Evolutionary conservation across 2,329 filamentous ascomycete species (phyloP), one percentile per base, ranked within the genome.

Genomic region (Fusarium tanahbumbuense): DNA sequence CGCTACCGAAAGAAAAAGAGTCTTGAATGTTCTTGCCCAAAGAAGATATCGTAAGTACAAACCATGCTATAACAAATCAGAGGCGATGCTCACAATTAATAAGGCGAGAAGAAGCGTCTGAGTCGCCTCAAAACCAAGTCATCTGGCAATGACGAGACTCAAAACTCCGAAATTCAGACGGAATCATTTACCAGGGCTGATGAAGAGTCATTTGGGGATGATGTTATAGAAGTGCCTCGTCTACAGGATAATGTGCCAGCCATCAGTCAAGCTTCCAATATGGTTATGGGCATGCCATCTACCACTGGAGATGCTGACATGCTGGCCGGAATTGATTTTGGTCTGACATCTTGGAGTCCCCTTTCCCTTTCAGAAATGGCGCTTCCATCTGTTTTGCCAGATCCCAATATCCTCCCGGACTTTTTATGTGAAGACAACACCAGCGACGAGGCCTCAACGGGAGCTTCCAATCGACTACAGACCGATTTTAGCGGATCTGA

Each of bases 11-110:
- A 79, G 86, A 23, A 88, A 87, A 73, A 79, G 86, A 13, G 79
- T 87, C 2, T 67, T 88, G 23, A 87, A 87, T 57, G 83, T 88
- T 12, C 75, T 88, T 37, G 85, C 86, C 2, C 86, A 88, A 64
- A 80, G 86, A 47, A 79, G 86, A 78, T 88, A 88, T 58, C 78
- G 85, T 85, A 69, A 73, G 75, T 63, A 20, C 18, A 20, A 5
- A 6, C 8, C 8, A 27, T 8, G 15, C 16, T 20, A 11, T 16
- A 18, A 11, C 2, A 6, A 30, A 8, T 32, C 11, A 22, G 8
- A 18, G 16, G 20, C 23, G 13, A 8, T 42, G 34, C 52, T 72
- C 8, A 76, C 53, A 11, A 45, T 30, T 15, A 37, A 37, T 15
- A 25, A 80, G 78, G 78, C 22, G 78, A 80, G 60, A 78, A 73